Evolutionary conservation across 1,139 yeast species (phyloP), one percentile per base, ranked within the genome.

Genomic region (Magnusiomyces fungicola): DNA sequence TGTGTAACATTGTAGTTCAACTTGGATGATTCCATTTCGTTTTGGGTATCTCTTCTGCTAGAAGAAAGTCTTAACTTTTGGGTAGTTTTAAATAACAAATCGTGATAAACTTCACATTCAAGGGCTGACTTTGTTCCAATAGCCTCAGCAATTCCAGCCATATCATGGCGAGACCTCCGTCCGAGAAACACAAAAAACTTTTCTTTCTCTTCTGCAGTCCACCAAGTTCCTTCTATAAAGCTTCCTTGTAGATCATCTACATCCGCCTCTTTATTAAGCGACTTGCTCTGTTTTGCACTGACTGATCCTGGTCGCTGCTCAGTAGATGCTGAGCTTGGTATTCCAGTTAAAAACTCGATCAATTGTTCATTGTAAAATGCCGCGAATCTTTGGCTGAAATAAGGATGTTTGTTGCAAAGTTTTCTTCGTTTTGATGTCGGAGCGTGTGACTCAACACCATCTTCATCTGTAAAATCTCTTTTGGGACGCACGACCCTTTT

Each of bases 41-140:
- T 22, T 3, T 18, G 42, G 16, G 21, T 30, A 22, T 30, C 33
- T 18, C 4, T 45, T 14, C 12, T 16, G 7, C 14, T 14, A 12
- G 25, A 37, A 6, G 24, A 14, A 29, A 22, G 5, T 3, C 36
- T 18, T 16, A 41, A 24, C 21, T 41, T 41, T 53, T 51, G 41
- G 67, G 61, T 41, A 61, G 71, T 37, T 43, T 47, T 27, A 43
- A 52, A 54, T 21, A 80, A 60, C 18, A 71, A 50, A 18, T 69
- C 59, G 57, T 78, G 78, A 59, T 79, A 79, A 18, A 62, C 68
- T 46, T 71, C 59, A 4, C 80, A 72, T 52, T 80, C 83, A 1
- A 66, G 47, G 3, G 61, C 56, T 0, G 76, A 64, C 60, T 80
- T 81, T 1, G 66, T 56, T 0, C 71, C 72, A 27, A 78, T 53